phyloP scores from a whole-genome alignment of 257 asterid species.

The Capsicum chinense region DNA sequence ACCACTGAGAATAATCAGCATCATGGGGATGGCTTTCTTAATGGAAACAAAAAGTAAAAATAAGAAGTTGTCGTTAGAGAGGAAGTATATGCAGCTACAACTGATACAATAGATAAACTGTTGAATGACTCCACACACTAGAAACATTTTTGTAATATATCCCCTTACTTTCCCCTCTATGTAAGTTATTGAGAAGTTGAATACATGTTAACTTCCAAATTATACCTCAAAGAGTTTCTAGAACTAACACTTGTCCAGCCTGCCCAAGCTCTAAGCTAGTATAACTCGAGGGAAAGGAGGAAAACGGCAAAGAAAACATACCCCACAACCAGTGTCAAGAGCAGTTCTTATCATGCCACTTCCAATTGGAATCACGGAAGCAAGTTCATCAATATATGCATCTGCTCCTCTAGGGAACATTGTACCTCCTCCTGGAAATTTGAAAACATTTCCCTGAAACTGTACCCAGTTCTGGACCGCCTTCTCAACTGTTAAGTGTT shows the following conservation, averaged over 20 bases:
- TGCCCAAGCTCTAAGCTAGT: background rate
- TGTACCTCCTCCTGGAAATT: slow-evolving; percentile 97
- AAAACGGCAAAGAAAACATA: slow-evolving; percentile 44
- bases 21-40: slow-evolving; percentile 17
- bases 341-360: slow-evolving; percentile 87
- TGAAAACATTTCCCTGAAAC: slow-evolving; percentile 78
- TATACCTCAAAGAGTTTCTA: background rate
- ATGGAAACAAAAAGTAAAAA: background rate
- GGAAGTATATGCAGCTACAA: background rate
- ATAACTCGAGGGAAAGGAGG: background rate
- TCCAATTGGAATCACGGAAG: slow-evolving; percentile 63
- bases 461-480: slow-evolving; percentile 88
- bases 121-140: slow-evolving; percentile 20
- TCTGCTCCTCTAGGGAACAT: slow-evolving; percentile 97
- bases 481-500: slow-evolving; percentile 87
- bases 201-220: background rate
- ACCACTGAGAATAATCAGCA: background rate
- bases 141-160: background rate
- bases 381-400: slow-evolving; percentile 85
- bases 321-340: slow-evolving; percentile 94
- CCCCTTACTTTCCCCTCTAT: background rate
- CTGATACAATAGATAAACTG: background rate
- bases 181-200: background rate
- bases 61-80: background rate
- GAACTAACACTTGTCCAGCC: slow-evolving; percentile 8